Evolutionary conservation across 768 basidiomycete genomes (phyloP), one percentile per base, ranked within the genome.

Genomic region (Russula lepida): DNA sequence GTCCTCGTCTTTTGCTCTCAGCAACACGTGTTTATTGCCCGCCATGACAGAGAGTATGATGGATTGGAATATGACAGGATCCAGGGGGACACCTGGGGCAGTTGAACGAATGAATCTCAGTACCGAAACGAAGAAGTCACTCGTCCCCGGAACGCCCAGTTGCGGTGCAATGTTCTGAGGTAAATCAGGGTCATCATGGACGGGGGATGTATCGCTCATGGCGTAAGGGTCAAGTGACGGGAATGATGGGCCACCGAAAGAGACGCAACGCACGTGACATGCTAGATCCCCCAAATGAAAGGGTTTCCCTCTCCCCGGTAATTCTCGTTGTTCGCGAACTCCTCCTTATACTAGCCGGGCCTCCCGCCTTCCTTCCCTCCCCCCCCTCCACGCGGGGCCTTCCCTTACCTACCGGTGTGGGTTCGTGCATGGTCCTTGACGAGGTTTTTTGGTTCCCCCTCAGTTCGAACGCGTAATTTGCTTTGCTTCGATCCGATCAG

Each of bases 1-100:
- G 61, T 90, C 89, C 57, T 88, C 84, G 64, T 85, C 83, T 12
- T 75, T 76, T 1, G 86, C 81, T 47, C 84, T 78, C 19, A 91
- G 73, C 58, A 91, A 76, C 30, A 90, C 73, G 69, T 88, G 77
- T 64, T 79, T 83, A 66, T 84, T 75, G 1, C 81, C 81, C 3
- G 86, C 77, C 37, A 86, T 73, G 50, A 89, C 74, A 69, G 81
- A 86, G 4, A 85, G 78, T 32, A 89, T 78, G 17, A 89, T 72
- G 23, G 84, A 82, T 69, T 85, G 85, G 23, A 89, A 71, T 44
- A 88, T 78, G 54, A 82, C 78, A 11, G 81, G 76, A 55, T 89
- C 86, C 3, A 88, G 58, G 8, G 84, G 84, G 17, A 85, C 69
- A 52, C 74, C 74, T n/a, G 80, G 74, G 28, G 73, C 71, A 7